Evolutionary conservation across 352 stramenopile species (phyloP).

Genomic region (Albugo candida): DNA sequence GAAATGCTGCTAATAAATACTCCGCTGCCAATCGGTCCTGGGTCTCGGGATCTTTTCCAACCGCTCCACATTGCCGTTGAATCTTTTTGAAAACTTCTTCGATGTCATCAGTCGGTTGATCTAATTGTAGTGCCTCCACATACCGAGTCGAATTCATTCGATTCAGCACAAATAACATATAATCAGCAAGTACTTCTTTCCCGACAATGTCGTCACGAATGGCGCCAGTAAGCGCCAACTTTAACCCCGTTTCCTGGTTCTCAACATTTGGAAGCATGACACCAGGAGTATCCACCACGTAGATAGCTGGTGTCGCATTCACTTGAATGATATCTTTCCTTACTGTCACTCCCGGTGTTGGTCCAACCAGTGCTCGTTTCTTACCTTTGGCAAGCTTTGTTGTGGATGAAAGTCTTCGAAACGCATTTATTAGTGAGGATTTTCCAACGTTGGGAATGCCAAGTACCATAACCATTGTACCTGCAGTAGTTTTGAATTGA

Average conservation of each 20-base stretch:
- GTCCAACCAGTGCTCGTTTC: constrained; percentile 60
- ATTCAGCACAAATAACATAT: constrained; percentile 79
- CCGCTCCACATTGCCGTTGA: constrained; percentile 40
- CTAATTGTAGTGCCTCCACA: constrained; percentile 44
- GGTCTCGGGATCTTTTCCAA: constrained; percentile 63
- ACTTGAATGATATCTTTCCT: constrained; percentile 81
- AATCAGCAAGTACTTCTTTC: constrained; percentile 73
- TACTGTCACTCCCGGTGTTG: constrained; percentile 68
- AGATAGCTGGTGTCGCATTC: constrained; percentile 71
- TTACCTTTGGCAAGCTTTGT: constrained; percentile 60
- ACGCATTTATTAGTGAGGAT: constrained; percentile 79
- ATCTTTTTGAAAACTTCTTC: constrained; percentile 36
- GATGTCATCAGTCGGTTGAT: constrained; percentile 54
- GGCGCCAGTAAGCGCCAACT: constrained; percentile 61
- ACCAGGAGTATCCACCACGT: constrained; percentile 76
- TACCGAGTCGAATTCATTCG: constrained; percentile 59
- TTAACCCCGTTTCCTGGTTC: constrained; percentile 60
- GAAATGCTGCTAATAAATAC: constrained; percentile 56
- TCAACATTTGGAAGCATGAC: constrained; percentile 78
- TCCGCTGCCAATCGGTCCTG: constrained; percentile 41
- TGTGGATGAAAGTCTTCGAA: constrained; percentile 46
- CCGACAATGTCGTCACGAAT: constrained; percentile 79
- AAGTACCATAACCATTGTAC: constrained; percentile 76
- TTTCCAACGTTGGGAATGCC: constrained; percentile 84
- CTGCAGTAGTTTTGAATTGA: constrained; percentile 71